Conservation (phyloP, 148 eudicot genomes). For the Rhododendron ovatum region DNA sequence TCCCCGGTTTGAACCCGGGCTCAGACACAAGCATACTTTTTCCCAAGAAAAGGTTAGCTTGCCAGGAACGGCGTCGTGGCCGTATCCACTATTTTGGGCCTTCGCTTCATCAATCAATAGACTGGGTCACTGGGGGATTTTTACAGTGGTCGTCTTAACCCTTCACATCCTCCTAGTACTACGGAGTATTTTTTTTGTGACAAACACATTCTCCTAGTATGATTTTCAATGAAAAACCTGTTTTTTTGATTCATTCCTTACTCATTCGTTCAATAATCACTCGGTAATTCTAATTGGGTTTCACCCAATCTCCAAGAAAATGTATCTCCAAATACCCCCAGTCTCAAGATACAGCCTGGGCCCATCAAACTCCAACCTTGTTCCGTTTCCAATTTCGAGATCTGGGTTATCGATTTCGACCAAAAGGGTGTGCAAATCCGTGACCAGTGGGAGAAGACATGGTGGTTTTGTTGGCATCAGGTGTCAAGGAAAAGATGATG, state of each 20-base stretch:
- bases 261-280: background rate
- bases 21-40: no score
- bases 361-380: constrained; percentile 7
- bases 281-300: background rate
- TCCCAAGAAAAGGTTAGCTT: no score
- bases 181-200: no score
- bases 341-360: constrained; percentile 10
- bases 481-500: constrained; percentile 42
- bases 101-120: no score
- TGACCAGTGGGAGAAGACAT: constrained; percentile 16
- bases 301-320: background rate
- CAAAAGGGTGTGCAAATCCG: constrained; percentile 27
- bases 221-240: background rate
- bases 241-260: background rate
- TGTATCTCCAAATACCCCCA: constrained; percentile 25
- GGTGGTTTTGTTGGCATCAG: constrained; percentile 26
- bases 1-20: no score
- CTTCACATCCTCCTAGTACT: background rate
- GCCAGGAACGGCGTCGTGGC: no score
- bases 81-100: no score
- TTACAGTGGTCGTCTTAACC: background rate
- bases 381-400: constrained; percentile 14
- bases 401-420: constrained; percentile 31
- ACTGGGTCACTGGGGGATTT: no score
- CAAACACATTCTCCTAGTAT: background rate